Evolutionary conservation across 2,329 filamentous ascomycete species (phyloP).

Genomic region (Lachnellula willkommii): DNA sequence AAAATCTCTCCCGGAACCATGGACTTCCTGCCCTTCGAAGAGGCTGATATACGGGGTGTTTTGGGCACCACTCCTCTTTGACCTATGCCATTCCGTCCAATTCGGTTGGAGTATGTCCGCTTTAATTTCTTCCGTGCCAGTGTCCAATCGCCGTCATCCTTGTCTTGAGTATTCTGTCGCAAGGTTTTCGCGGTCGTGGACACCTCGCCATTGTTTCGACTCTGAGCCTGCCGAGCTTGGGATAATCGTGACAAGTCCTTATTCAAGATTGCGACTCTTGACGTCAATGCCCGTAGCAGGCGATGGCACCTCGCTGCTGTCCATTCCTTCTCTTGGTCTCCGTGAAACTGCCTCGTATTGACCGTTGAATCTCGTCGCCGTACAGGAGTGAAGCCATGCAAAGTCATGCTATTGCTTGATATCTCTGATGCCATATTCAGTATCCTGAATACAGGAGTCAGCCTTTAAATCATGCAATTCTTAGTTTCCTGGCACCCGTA

Average conservation of each 20-base stretch:
- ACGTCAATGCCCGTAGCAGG: slow-evolving; percentile 39
- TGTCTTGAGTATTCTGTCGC: neutral
- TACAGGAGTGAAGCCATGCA: slow-evolving; percentile 26
- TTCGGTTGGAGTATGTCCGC: slow-evolving; percentile 27
- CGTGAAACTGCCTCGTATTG: slow-evolving; percentile 15
- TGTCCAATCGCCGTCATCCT: slow-evolving; percentile 22
- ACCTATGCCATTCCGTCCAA: slow-evolving; percentile 3
- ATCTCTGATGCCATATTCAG: slow-evolving; percentile 6
- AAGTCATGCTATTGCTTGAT: slow-evolving; percentile 1
- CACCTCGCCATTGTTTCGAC: neutral
- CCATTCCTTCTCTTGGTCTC: slow-evolving; percentile 30
- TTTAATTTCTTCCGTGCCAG: slow-evolving; percentile 23
- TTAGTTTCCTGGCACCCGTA: neutral
- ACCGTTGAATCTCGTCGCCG: slow-evolving; percentile 21
- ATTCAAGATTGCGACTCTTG: slow-evolving; percentile 37
- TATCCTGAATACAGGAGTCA: slow-evolving; percentile 1
- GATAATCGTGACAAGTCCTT: slow-evolving; percentile 29
- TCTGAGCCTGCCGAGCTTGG: neutral
- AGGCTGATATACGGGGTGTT: neutral
- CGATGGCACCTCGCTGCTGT: slow-evolving; percentile 40
- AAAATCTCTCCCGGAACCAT: slow-evolving; percentile 27
- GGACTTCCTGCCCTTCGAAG: slow-evolving; percentile 8
- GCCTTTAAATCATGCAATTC: neutral
- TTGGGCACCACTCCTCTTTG: neutral
- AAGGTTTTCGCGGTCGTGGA: neutral